These are phyloP conservation scores for Eimeria brunetti DNA, from an alignment of 169 alveolate species.

Conservation along the genomic window DNA sequence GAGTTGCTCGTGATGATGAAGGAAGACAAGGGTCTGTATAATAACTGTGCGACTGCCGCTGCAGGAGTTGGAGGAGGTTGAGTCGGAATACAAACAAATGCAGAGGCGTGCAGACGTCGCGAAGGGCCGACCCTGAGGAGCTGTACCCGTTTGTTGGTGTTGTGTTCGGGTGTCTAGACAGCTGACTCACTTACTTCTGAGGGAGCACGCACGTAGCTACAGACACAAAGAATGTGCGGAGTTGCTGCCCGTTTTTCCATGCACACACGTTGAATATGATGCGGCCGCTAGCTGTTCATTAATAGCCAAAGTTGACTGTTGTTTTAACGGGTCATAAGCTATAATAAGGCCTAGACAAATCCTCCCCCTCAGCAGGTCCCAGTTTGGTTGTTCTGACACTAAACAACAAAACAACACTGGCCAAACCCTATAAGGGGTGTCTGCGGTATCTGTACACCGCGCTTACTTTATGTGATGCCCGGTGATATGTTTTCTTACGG, in stretches of 20 bases:
- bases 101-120: conserved; percentile 56
- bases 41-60: not conserved
- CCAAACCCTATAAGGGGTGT: not conserved
- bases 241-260: not conserved
- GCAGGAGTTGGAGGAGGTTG: conserved; percentile 65
- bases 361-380: not conserved
- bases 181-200: not conserved
- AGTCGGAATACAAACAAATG: conserved; percentile 57
- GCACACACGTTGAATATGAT: not conserved
- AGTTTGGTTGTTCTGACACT: not conserved
- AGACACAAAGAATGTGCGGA: not conserved
- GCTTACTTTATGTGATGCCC: not conserved
- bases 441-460: not conserved
- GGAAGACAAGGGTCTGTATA: not conserved
- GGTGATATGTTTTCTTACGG: not conserved
- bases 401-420: not conserved
- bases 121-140: conserved; percentile 47
- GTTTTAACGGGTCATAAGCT: not conserved
- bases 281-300: not conserved
- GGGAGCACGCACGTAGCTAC: not conserved
- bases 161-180: not conserved
- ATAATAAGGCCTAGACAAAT: not conserved
- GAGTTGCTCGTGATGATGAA: no score
- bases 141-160: not conserved
- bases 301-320: no score